Conservation (phyloP, 345 rosid genomes). For the Zanthoxylum bungeanum region DNA sequence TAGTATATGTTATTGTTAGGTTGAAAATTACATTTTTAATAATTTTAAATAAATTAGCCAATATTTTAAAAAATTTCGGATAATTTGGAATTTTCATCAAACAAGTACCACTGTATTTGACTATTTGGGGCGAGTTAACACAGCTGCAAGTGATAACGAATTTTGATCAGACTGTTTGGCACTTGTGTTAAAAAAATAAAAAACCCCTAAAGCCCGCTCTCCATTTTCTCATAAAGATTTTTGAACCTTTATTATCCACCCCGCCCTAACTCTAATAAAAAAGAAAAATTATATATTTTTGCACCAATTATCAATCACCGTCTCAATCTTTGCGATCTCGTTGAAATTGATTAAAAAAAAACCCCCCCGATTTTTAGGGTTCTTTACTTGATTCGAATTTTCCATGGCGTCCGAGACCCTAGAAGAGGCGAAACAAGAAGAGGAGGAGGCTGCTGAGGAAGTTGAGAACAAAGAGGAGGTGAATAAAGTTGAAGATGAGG, state of each 20-base stretch:
- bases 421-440: conserved; percentile 49
- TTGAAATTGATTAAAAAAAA: conserved; percentile 20
- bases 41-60: no score
- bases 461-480: conserved; percentile 13
- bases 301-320: background rate
- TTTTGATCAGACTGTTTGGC: no score
- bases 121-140: no score
- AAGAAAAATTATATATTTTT: conserved; percentile 2
- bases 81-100: no score
- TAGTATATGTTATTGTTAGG: no score
- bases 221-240: conserved; percentile 19
- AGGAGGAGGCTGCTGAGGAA: conserved; percentile 32
- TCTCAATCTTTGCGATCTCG: background rate
- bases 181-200: no score
- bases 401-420: conserved; percentile 68
- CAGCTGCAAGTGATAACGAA: no score
- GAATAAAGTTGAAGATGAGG: background rate
- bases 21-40: no score
- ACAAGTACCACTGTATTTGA: no score
- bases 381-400: conserved; percentile 7
- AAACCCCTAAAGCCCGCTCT: conserved; percentile 34
- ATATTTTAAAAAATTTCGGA: no score
- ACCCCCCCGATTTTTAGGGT: no score
- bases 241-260: conserved; percentile 3
- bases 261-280: conserved; percentile 2